phyloP scores from a whole-genome alignment of 495 filamentous ascomycete species.

The Podospora fimiseda region DNA sequence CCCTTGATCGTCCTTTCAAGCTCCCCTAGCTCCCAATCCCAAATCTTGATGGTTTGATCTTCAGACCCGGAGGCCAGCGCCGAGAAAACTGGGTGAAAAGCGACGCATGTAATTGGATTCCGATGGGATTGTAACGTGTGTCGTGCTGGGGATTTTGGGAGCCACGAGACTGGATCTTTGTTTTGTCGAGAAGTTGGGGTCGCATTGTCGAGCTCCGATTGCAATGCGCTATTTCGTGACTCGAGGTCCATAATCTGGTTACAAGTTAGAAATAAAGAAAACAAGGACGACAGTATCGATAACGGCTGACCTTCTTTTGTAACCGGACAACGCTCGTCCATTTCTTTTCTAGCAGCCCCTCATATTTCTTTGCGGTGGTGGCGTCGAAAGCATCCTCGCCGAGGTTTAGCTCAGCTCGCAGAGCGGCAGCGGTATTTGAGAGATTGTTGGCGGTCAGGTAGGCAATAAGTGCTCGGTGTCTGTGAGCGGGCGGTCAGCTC shows the following conservation, averaged over 20 bases:
- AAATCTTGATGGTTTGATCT: constrained; percentile 84
- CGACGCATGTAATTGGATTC: constrained; percentile 74
- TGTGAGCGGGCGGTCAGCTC: constrained; percentile 32
- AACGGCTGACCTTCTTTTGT: constrained; percentile 80
- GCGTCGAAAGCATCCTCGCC: constrained; percentile 66
- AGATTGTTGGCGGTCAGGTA: constrained; percentile 74
- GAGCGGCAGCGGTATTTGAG: constrained; percentile 54
- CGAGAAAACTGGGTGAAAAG: constrained; percentile 92
- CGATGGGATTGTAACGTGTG: constrained; percentile 85
- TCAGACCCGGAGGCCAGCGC: constrained; percentile 89
- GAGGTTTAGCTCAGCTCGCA: constrained; percentile 59
- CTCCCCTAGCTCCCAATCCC: constrained; percentile 97
- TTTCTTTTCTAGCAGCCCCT: constrained; percentile 86
- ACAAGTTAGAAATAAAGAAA: constrained; percentile 6
- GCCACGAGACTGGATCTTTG: constrained; percentile 80
- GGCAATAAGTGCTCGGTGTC: constrained; percentile 85
- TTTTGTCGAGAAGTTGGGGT: constrained; percentile 80
- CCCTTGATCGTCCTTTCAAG: constrained; percentile 88
- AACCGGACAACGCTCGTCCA: constrained; percentile 89
- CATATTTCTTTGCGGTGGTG: constrained; percentile 77
- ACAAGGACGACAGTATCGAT: too few species aligned
- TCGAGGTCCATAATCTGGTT: constrained; percentile 90
- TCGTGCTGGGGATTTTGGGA: constrained; percentile 71
- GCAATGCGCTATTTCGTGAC: constrained; percentile 58
- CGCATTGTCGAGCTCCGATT: constrained; percentile 74